These are phyloP conservation scores for Linderina pennispora DNA, from an alignment of 192 early-diverging fungal species.

Conservation along the genomic window DNA sequence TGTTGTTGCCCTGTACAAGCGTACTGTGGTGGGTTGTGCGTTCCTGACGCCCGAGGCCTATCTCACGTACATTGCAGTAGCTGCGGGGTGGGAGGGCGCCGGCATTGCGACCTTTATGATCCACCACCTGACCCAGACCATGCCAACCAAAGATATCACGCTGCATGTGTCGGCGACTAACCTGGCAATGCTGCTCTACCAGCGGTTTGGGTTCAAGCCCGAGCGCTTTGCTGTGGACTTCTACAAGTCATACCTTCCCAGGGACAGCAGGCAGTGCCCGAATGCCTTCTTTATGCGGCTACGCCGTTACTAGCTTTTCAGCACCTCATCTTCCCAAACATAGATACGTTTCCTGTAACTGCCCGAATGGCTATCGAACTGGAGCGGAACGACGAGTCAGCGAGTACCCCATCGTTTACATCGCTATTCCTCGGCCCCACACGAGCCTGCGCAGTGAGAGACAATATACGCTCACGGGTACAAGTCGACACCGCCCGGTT, in stretches of 20 bases:
- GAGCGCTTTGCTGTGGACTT: conserved; percentile 88
- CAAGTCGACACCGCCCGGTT: no score
- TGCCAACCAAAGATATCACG: conserved; percentile 73
- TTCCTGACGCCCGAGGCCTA: conserved; percentile 92
- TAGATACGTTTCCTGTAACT: no score
- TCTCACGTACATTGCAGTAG: conserved; percentile 81
- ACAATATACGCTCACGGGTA: no score
- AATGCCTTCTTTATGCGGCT: conserved; percentile 87
- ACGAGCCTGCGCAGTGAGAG: no score
- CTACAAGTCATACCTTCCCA: conserved; percentile 83
- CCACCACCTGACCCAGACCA: conserved; percentile 73
- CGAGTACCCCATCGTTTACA: no score
- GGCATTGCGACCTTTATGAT: conserved; percentile 84
- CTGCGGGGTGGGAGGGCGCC: conserved; percentile 75
- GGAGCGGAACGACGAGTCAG: no score
- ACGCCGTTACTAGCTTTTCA: conserved; percentile 55
- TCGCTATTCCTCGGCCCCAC: no score
- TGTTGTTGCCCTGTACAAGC: conserved; percentile 74
- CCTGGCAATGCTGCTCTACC: conserved; percentile 88
- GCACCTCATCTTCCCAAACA: no score
- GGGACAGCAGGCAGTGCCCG: conserved; percentile 62
- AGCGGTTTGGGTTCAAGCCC: conserved; percentile 90
- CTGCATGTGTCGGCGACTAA: conserved; percentile 93
- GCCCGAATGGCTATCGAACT: no score
- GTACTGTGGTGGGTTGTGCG: conserved; percentile 79